A percentile compares a stretch with the other conserved stretches of the same genome.
Evolutionary conservation across 495 filamentous ascomycete species (phyloP).

Genomic region (Xylaria telfairii): DNA sequence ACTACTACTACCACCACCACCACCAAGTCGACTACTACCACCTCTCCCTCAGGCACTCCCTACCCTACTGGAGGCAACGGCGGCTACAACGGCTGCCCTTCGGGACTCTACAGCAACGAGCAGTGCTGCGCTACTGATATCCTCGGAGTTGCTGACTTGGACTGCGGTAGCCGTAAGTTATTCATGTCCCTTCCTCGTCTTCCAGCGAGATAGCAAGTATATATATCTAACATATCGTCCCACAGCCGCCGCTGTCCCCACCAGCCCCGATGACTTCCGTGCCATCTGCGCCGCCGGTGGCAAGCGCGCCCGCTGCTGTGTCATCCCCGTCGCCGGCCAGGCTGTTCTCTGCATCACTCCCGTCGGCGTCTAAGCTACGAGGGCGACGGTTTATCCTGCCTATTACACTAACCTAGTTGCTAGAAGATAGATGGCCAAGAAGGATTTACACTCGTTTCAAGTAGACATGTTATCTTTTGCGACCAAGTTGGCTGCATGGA

Average conservation of each 20-base stretch:
- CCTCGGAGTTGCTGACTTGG: slow-evolving; percentile 49
- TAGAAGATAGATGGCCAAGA: not conserved
- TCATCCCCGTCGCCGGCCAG: slow-evolving; percentile 24
- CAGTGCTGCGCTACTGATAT: slow-evolving; percentile 51
- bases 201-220: not conserved
- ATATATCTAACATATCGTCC: slow-evolving; percentile 5
- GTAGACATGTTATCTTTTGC: too few relatives aligned
- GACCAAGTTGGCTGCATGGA: too few relatives aligned
- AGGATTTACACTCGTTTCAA: not conserved
- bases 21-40: slow-evolving; percentile 1
- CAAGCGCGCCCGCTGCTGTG: slow-evolving; percentile 24
- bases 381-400: not conserved
- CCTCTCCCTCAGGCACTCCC: not conserved
- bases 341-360: slow-evolving; percentile 16
- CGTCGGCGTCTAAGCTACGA: not conserved
- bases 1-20: not conserved
- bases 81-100: slow-evolving; percentile 16
- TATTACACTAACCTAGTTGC: not conserved
- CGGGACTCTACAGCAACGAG: slow-evolving; percentile 31
- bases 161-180: slow-evolving; percentile 48
- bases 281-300: slow-evolving; percentile 22
- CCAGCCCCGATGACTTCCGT: slow-evolving; percentile 3
- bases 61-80: slow-evolving; percentile 2
- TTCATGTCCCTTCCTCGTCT: not conserved
- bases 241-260: not conserved